Evolutionary conservation across 192 early-diverging fungal genomes (phyloP).

Genomic region (Spizellomyces punctatus): DNA sequence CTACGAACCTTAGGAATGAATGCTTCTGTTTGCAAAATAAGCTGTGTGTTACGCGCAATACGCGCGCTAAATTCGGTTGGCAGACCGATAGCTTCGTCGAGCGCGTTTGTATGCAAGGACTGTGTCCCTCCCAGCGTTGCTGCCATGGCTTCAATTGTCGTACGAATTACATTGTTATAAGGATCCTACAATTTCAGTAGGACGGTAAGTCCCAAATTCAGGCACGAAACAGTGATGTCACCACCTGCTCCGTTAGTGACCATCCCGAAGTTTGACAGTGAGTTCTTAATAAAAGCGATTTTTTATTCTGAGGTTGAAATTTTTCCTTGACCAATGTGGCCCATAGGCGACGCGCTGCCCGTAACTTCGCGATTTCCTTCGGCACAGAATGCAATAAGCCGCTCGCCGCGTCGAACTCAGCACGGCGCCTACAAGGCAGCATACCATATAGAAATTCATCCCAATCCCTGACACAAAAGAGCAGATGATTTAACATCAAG

Average conservation of each 20-base stretch:
- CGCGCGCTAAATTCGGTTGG: conserved; percentile 83
- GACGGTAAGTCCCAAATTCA: background rate
- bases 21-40: conserved; percentile 88
- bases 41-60: conserved; percentile 89
- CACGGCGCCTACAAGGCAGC: background rate
- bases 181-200: conserved; percentile 57
- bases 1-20: conserved; percentile 67
- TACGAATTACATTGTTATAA: conserved; percentile 88
- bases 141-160: conserved; percentile 89
- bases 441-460: conserved; percentile 94
- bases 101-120: conserved; percentile 90
- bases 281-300: conserved; percentile 80
- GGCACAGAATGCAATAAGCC: background rate
- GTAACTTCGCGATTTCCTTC: conserved; percentile 85
- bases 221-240: background rate
- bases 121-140: conserved; percentile 90
- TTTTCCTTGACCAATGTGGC: conserved; percentile 78
- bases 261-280: conserved; percentile 93
- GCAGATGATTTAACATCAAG: background rate
- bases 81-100: conserved; percentile 88
- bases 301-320: conserved; percentile 77
- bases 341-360: conserved; percentile 86
- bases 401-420: background rate
- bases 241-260: conserved; percentile 84
- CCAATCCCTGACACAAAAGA: conserved; percentile 53